Evolutionary conservation across 371 early-diverging fungal genomes (phyloP).

Genomic region (Dichotomocladium elegans): DNA sequence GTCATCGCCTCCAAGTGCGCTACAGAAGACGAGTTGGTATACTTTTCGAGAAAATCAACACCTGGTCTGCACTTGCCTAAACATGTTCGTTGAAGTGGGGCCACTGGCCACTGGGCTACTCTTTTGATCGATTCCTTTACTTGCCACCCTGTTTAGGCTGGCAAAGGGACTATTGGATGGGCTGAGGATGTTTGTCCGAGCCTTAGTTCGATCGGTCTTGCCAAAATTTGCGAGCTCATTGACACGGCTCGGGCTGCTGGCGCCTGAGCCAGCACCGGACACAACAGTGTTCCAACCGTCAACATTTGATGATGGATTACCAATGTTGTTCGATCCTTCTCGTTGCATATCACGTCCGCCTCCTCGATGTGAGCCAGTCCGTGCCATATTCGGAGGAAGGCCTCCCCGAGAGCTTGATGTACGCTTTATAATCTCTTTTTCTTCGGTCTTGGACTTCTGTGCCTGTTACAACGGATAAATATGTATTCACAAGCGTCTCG

Average conservation of each 20-base stretch:
- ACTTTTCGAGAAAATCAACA: not conserved
- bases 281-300: slow-evolving; percentile 77
- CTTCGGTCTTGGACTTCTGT: slow-evolving; percentile 60
- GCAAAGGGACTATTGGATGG: slow-evolving; percentile 57
- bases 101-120: slow-evolving; percentile 12
- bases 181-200: slow-evolving; percentile 46
- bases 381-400: slow-evolving; percentile 48
- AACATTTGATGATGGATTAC: slow-evolving; percentile 14
- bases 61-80: slow-evolving; percentile 21
- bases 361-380: slow-evolving; percentile 46
- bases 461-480: slow-evolving; percentile 33
- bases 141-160: slow-evolving; percentile 24
- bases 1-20: not conserved
- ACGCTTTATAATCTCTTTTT: slow-evolving; percentile 62
- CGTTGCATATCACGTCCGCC: slow-evolving; percentile 32
- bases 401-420: slow-evolving; percentile 60
- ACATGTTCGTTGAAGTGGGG: slow-evolving; percentile 44
- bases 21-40: not conserved
- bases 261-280: slow-evolving; percentile 36
- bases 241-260: slow-evolving; percentile 38
- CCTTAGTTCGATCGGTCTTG: slow-evolving; percentile 64
- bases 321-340: slow-evolving; percentile 49
- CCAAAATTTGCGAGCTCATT: slow-evolving; percentile 81
- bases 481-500: not conserved
- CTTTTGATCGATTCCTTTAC: slow-evolving; percentile 28